Percentiles rank a stretch among this genome's conserved stretches.
Evolutionary conservation across 108 stramenopile genomes (phyloP).

Genomic region (Nitzschia sp.): DNA sequence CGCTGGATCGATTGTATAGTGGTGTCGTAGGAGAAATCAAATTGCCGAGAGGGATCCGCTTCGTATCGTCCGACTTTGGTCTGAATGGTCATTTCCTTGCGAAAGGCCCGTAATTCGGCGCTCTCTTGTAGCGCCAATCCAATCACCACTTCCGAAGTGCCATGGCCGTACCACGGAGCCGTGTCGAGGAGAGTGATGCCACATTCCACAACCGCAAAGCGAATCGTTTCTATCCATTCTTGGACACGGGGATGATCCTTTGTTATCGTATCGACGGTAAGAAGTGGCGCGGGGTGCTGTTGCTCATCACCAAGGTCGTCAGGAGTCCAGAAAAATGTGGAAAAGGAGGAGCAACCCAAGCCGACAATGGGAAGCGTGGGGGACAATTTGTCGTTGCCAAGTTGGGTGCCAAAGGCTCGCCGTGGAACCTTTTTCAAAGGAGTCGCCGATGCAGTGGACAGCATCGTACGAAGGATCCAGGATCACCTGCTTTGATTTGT

Average conservation of each 20-base stretch:
- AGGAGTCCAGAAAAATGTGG: conserved; percentile 68
- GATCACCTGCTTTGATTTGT: no score
- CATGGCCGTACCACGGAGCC: conserved; percentile 92
- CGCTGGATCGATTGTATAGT: conserved; percentile 71
- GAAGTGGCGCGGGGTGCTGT: no score
- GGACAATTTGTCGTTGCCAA: conserved; percentile 14
- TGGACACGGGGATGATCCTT: conserved; percentile 57
- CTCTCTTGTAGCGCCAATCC: conserved; percentile 69
- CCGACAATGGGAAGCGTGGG: conserved; percentile 61
- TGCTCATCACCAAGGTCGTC: conserved; percentile 19
- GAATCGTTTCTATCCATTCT: conserved; percentile 80
- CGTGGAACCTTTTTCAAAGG: conserved; percentile 4
- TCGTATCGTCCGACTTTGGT: conserved; percentile 89
- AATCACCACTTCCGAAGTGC: conserved; percentile 75
- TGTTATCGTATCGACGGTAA: conserved; percentile 12
- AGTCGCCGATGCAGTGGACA: not conserved
- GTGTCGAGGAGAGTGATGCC: conserved; percentile 85
- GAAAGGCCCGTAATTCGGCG: conserved; percentile 9
- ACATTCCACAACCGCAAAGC: conserved; percentile 54
- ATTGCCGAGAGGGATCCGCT: conserved; percentile 69
- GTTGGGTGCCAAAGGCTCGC: not conserved
- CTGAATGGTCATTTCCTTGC: conserved; percentile 57
- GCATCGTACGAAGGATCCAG: no score
- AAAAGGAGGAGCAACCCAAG: conserved; percentile 81
- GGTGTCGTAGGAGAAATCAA: conserved; percentile 82